phyloP scores from a whole-genome alignment of 129 eudicot genomes.

The Pittosporum tobira region DNA sequence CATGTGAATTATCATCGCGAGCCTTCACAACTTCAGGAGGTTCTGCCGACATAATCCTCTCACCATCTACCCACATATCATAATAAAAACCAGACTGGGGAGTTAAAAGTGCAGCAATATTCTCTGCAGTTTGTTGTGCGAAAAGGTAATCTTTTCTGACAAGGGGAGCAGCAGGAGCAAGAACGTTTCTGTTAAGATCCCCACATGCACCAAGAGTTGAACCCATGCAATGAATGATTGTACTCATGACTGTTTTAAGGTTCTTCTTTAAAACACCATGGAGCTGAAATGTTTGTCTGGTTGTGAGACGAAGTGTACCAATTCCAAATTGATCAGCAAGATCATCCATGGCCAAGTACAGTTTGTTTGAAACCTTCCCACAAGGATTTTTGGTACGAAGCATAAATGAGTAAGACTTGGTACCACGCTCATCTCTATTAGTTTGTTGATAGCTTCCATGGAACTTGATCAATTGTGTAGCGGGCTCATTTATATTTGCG shows the following conservation, averaged over 20 bases:
- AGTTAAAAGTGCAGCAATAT: conserved; percentile 85
- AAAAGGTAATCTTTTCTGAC: conserved; percentile 77
- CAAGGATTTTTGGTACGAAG: conserved; percentile 98
- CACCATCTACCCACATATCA: conserved; percentile 99
- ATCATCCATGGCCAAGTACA: conserved; percentile 94
- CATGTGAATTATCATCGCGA: conserved; percentile 94
- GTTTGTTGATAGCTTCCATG: conserved; percentile 98
- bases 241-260: conserved; percentile 94
- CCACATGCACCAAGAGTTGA: conserved; percentile 99
- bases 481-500: conserved; percentile 84
- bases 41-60: conserved; percentile 78
- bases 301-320: conserved; percentile 86
- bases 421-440: conserved; percentile 77
- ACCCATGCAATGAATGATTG: conserved; percentile 80
- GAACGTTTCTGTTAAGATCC: conserved; percentile 95
- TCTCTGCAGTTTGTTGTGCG: conserved; percentile 93
- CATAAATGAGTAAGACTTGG: conserved; percentile 83
- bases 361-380: conserved; percentile 87
- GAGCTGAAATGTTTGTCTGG: conserved; percentile 96
- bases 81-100: conserved; percentile 98
- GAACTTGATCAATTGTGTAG: conserved; percentile 91
- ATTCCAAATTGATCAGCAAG: conserved; percentile 96
- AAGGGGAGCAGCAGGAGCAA: conserved; percentile 94
- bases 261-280: conserved; percentile 89
- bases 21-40: conserved; percentile 92